Evolutionary conservation across 331 rosid species (phyloP).

Genomic region (Malus hybrid): DNA sequence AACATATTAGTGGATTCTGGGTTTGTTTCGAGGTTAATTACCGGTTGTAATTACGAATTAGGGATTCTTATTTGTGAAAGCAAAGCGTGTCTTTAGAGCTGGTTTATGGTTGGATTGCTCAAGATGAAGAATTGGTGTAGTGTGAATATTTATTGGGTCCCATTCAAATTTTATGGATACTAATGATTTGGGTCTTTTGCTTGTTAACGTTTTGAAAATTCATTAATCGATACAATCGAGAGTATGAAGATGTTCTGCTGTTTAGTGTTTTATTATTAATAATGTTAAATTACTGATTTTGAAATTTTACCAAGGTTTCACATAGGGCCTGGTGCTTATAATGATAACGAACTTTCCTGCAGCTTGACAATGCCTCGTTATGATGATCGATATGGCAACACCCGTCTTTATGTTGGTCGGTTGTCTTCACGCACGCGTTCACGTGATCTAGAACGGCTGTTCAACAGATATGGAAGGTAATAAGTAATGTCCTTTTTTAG

Average conservation of each 20-base stretch:
- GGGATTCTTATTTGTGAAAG: background rate
- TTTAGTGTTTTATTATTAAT: background rate
- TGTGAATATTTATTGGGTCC: background rate
- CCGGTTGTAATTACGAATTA: background rate
- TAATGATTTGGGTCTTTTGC: background rate
- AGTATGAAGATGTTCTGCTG: background rate
- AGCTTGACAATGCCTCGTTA: slow-evolving; percentile 68
- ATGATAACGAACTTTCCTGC: background rate
- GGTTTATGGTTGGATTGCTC: background rate
- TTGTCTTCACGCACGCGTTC: slow-evolving; percentile 62
- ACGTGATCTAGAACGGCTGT: slow-evolving; percentile 66
- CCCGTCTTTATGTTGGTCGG: slow-evolving; percentile 75
- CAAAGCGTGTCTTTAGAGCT: background rate
- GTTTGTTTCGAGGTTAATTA: background rate
- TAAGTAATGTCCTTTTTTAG: background rate
- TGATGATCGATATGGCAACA: slow-evolving; percentile 67
- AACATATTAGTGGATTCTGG: background rate
- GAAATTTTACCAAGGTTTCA: background rate
- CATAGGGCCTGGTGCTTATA: too few species aligned
- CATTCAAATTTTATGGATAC: background rate
- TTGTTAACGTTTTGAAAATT: too few species aligned
- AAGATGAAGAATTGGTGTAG: background rate
- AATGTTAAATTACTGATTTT: background rate
- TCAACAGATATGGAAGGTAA: slow-evolving; percentile 81
- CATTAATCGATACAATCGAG: background rate